A percentile compares a stretch with the other conserved stretches of the same genome.
phyloP scores from a whole-genome alignment of 192 early-diverging fungal species.

The Coemansia sp. region DNA sequence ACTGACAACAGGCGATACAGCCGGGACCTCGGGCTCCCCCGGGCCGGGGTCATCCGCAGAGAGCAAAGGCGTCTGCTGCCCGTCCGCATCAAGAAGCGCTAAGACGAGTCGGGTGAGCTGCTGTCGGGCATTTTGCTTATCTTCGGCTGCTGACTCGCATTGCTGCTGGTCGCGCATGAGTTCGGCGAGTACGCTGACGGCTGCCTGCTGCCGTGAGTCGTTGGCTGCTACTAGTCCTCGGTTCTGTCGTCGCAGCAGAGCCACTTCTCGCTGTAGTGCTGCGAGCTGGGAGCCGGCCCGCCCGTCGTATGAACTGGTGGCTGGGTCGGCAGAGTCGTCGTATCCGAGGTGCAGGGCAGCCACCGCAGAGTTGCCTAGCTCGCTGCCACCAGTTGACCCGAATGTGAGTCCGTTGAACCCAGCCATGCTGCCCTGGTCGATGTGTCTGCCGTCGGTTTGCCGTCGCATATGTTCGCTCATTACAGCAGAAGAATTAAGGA shows the following conservation, averaged over 20 bases:
- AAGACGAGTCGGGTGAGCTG: slow-evolving; percentile 34
- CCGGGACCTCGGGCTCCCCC: neutral
- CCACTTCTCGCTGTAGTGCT: slow-evolving; percentile 27
- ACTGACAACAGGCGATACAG: neutral
- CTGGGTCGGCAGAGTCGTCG: neutral
- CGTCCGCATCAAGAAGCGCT: slow-evolving; percentile 19
- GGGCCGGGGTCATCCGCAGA: neutral
- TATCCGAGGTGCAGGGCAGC: neutral
- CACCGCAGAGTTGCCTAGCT: neutral
- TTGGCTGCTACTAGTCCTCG: slow-evolving; percentile 13
- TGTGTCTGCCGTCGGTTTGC: neutral
- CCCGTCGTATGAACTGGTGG: neutral
- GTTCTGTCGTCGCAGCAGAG: slow-evolving; percentile 28
- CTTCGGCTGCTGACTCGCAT: neutral
- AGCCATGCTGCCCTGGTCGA: slow-evolving; percentile 21
- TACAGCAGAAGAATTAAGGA: neutral
- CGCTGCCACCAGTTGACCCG: slow-evolving; percentile 10
- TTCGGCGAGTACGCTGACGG: slow-evolving; percentile 20
- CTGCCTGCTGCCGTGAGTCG: slow-evolving; percentile 25
- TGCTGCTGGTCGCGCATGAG: slow-evolving; percentile 6
- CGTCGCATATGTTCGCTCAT: slow-evolving; percentile 5
- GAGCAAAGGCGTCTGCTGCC: neutral
- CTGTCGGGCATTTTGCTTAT: neutral
- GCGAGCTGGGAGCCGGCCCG: slow-evolving; percentile 4
- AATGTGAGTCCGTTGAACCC: slow-evolving; percentile 47